Evolutionary conservation across 257 asterid species (phyloP), one percentile per base, ranked within the genome.

Genomic region (Voacanga thouarsii): DNA sequence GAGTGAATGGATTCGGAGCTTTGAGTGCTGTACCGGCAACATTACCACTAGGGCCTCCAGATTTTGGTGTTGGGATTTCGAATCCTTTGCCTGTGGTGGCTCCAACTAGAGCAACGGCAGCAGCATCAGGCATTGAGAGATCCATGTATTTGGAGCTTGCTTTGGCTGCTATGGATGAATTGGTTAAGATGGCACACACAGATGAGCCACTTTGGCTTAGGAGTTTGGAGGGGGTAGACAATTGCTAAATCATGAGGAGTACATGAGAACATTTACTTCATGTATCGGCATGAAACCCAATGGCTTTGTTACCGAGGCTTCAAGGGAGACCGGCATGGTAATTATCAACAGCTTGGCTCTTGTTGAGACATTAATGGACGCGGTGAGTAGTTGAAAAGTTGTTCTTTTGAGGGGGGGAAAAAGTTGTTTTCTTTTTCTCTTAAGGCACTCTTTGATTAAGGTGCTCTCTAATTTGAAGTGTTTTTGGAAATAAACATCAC

Each of bases 61-160:
- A 94, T 79, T 91, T 86, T 78, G 76, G 86, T 3, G 77, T 84
- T 60, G 88, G 92, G 51, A 82, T 81, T 66, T 83, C 88, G 12
- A 77, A 81, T 72, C 81, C 84, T 67, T 41, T 86, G 50, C 81
- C 87, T 0, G 67, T 82, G 33, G 76, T 86, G 71, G 33, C 80
- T 23, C 80, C 71, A 16, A 45, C 80, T 1, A 89, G 87, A 72
- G 41, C 75, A 3, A 53, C 70, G 0, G 76, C 83, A 26, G 84
- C 23, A 4, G 14, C 74, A 5, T 68, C 80, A 0, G 84, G 90
- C 26, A 82, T 82, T 2, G 90, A 88, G 49, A 84, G 96, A 73
- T 89, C 98, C 12, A 89, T 92, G 91, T 93, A 89, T 76, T 77
- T 92, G 82, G 98, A 96, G 84, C 92, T 94, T 3, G 99, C 99